These are phyloP conservation scores for Aspergillus funiculosus DNA, from an alignment of 495 filamentous ascomycete species.

Conservation along the genomic window DNA sequence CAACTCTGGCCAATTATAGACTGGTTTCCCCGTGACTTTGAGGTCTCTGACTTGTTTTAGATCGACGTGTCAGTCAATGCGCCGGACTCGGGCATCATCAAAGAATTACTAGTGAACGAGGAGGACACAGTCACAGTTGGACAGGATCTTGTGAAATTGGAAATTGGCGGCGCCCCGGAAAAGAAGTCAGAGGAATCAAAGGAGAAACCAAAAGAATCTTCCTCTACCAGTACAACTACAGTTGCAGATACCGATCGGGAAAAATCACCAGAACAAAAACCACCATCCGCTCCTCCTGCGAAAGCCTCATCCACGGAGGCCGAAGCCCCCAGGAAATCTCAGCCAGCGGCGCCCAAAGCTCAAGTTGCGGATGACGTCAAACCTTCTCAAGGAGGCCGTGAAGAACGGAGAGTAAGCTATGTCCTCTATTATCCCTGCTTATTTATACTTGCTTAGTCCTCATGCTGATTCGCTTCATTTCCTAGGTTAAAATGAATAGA, in stretches of 20 bases:
- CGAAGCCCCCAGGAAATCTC: constrained; percentile 37
- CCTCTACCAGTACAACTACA: constrained; percentile 27
- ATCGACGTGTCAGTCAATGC: constrained; percentile 96
- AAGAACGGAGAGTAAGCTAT: constrained; percentile 75
- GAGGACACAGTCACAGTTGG: constrained; percentile 95
- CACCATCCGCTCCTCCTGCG: constrained; percentile 20
- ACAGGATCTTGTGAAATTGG: constrained; percentile 80
- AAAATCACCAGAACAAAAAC: constrained; percentile 30
- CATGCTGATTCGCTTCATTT: constrained; percentile 1
- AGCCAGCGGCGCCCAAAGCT: constrained; percentile 30
- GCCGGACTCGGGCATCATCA: constrained; percentile 83
- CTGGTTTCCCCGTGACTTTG: not conserved
- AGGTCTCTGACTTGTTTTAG: constrained; percentile 39
- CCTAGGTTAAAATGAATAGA: constrained; percentile 97
- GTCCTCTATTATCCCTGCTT: not conserved
- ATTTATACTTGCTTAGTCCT: not conserved
- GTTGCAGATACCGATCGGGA: constrained; percentile 37
- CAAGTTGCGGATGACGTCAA: constrained; percentile 22
- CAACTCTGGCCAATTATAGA: not conserved
- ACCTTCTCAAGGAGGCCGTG: constrained; percentile 61
- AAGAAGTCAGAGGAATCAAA: constrained; percentile 47
- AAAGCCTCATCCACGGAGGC: constrained; percentile 32
- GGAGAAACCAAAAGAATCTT: constrained; percentile 34
- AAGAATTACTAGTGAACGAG: constrained; percentile 86
- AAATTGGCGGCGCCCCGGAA: constrained; percentile 66